Evolutionary conservation across 805 yeast genomes (phyloP).

Genomic region (Saccharomycopsis schoenii): DNA sequence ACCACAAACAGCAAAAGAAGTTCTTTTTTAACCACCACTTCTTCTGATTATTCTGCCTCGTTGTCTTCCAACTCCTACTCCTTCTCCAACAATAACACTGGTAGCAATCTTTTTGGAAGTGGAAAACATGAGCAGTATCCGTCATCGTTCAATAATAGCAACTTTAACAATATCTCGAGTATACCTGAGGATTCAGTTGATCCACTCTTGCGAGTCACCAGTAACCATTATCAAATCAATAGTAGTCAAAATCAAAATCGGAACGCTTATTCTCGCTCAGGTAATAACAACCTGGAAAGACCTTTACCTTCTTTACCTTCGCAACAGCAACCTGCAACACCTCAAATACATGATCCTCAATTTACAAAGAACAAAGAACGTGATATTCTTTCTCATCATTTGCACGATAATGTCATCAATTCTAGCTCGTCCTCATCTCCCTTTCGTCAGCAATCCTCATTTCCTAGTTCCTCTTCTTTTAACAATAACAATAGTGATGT

Average conservation of each 20-base stretch:
- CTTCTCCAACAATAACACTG: neutral
- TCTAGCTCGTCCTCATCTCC: neutral
- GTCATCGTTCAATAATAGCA: neutral
- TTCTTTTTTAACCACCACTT: conserved; percentile 14
- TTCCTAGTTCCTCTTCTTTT: neutral
- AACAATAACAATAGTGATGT: neutral
- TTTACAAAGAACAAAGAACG: neutral
- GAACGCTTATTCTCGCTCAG: neutral
- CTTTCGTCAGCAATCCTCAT: neutral
- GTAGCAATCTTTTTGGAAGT: neutral
- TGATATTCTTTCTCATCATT: neutral
- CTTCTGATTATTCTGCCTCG: conserved; percentile 1
- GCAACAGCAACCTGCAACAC: neutral
- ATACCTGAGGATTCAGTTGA: neutral
- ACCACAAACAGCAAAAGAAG: conserved; percentile 5
- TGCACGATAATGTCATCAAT: neutral
- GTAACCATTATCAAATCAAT: neutral
- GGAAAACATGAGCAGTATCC: neutral
- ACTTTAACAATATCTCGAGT: neutral
- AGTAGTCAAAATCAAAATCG: neutral
- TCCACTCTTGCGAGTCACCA: neutral
- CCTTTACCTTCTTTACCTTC: neutral
- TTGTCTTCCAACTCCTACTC: neutral
- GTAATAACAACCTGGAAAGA: neutral
- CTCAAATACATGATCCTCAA: neutral